Evolutionary conservation across 1,284 basidiomycete genomes (phyloP).

Genomic region (Coniferiporia sulphurascens): DNA sequence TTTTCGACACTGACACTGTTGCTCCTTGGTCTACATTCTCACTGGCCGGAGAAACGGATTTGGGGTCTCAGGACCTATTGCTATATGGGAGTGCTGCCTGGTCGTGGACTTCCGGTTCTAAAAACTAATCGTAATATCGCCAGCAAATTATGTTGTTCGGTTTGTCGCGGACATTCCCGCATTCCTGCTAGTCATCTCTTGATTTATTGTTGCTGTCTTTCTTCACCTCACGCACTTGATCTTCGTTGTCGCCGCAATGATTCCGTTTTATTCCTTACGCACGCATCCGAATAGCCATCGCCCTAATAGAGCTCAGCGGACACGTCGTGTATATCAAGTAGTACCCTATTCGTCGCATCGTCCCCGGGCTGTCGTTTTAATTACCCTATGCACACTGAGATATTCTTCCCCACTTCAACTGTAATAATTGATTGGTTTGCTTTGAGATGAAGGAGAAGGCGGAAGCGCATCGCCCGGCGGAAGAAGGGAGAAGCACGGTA

Average conservation of each 20-base stretch:
- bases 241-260: conserved; percentile 6
- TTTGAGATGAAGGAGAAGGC: not conserved
- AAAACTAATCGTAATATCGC: conserved; percentile 6
- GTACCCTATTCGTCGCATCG: not conserved
- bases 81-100: not conserved
- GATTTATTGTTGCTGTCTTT: conserved; percentile 30
- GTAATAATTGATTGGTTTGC: not conserved
- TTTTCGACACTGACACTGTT: not conserved
- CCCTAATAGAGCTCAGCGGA: not conserved
- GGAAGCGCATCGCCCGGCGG: no score
- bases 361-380: conserved; percentile 1
- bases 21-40: not conserved
- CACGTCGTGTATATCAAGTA: conserved; percentile 11
- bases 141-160: not conserved
- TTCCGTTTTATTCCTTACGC: not conserved
- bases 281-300: not conserved
- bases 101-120: conserved; percentile 3
- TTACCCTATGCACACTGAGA: conserved; percentile 1
- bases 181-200: conserved; percentile 24
- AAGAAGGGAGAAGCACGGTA: no score
- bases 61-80: not conserved
- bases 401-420: not conserved
- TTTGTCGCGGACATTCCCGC: not conserved
- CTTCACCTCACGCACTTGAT: conserved; percentile 26
- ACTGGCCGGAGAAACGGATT: not conserved